Percentiles rank a stretch among this genome's conserved stretches.
These are phyloP conservation scores for Crithidia bombi DNA, from an alignment of 208 protist species.

Conservation along the genomic window DNA sequence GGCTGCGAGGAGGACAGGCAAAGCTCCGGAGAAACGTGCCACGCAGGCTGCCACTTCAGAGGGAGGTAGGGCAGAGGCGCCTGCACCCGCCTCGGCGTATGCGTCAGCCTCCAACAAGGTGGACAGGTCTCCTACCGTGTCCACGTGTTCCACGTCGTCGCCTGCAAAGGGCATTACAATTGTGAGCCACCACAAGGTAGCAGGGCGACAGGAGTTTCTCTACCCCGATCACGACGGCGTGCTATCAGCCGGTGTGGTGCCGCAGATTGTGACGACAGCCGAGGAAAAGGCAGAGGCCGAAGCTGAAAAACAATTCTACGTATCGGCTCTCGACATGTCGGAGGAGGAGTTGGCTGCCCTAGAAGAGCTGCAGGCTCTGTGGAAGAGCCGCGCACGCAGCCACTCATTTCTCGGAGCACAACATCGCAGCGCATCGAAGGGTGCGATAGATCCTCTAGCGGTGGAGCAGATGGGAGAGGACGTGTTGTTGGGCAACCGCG, in stretches of 20 bases:
- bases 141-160: background rate
- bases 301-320: slow-evolving; percentile 49
- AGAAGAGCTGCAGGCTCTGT: slow-evolving; percentile 85
- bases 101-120: background rate
- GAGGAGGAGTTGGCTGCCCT: slow-evolving; percentile 75
- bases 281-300: slow-evolving; percentile 71
- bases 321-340: slow-evolving; percentile 63
- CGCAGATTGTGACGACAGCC: slow-evolving; percentile 62
- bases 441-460: slow-evolving; percentile 18
- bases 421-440: slow-evolving; percentile 41
- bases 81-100: background rate
- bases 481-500: background rate
- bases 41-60: background rate
- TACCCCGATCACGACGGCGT: slow-evolving; percentile 91
- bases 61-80: background rate
- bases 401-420: slow-evolving; percentile 60
- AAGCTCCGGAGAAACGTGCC: background rate
- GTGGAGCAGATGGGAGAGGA: background rate
- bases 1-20: background rate
- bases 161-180: slow-evolving; percentile 63
- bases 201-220: slow-evolving; percentile 63
- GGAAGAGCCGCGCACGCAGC: slow-evolving; percentile 65
- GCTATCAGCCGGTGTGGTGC: slow-evolving; percentile 77
- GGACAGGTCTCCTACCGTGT: background rate
- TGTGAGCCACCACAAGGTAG: slow-evolving; percentile 88